A percentile compares a stretch with the other conserved stretches of the same genome.
phyloP scores from a whole-genome alignment of 176 grass and related monocot species.

The Tillandsia leiboldiana region DNA sequence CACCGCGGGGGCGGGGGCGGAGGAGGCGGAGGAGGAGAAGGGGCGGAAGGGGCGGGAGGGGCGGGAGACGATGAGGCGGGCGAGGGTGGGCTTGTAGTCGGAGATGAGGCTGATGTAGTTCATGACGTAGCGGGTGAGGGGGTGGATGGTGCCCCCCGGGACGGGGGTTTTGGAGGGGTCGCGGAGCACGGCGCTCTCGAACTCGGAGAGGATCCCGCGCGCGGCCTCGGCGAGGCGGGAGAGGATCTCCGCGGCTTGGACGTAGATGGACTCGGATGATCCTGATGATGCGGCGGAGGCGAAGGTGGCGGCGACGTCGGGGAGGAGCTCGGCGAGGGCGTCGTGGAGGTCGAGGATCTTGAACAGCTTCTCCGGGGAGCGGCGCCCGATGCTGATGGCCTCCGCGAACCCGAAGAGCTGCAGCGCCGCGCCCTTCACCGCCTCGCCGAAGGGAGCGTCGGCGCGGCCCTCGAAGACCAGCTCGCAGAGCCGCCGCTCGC shows the following conservation, averaged over 20 bases:
- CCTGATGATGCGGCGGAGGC: background rate
- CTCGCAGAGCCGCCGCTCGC: slow-evolving; percentile 76
- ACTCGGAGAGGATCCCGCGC: slow-evolving; percentile 82
- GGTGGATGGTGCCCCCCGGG: slow-evolving; percentile 79
- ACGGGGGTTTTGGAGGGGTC: slow-evolving; percentile 66
- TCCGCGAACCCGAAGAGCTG: slow-evolving; percentile 82
- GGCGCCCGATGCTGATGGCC: slow-evolving; percentile 80
- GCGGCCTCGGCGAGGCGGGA: slow-evolving; percentile 66
- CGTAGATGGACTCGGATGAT: slow-evolving; percentile 48
- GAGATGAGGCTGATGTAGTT: slow-evolving; percentile 79
- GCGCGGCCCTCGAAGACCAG: slow-evolving; percentile 53
- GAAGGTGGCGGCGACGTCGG: slow-evolving; percentile 69
- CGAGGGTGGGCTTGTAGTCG: slow-evolving; percentile 72
- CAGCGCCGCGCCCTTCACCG: slow-evolving; percentile 76
- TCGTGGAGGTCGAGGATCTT: slow-evolving; percentile 96
- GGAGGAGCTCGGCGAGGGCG: slow-evolving; percentile 54
- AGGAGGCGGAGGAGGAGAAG: slow-evolving; percentile 53
- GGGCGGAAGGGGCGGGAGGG: slow-evolving; percentile 31
- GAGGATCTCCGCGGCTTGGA: slow-evolving; percentile 59
- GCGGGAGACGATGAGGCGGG: slow-evolving; percentile 46
- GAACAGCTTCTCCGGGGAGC: slow-evolving; percentile 86
- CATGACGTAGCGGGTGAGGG: slow-evolving; percentile 93
- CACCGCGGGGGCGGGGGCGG: slow-evolving; percentile 22
- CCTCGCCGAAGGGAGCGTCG: slow-evolving; percentile 58
- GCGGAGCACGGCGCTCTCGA: slow-evolving; percentile 74